These are phyloP conservation scores for Taiozyma sp. DNA, from an alignment of 1,139 yeast genomes.

Conservation along the genomic window DNA sequence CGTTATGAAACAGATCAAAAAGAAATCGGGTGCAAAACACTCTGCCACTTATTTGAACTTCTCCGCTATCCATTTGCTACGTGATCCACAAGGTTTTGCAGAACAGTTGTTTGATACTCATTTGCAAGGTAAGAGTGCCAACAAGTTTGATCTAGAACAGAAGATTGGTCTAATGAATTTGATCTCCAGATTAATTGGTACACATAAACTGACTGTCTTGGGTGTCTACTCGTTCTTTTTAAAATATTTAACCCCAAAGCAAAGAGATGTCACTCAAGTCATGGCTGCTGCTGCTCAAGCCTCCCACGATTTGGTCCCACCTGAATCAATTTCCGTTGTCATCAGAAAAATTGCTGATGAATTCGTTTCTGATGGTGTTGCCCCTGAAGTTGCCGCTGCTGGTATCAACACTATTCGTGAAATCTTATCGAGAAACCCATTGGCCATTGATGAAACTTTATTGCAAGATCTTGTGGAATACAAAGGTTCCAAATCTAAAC, in stretches of 20 bases:
- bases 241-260: conserved; percentile 91
- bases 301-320: conserved; percentile 94
- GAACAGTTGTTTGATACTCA: conserved; percentile 73
- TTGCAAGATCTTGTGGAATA: conserved; percentile 87
- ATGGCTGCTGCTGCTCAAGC: conserved; percentile 98
- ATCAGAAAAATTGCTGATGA: conserved; percentile 94
- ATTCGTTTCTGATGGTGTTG: conserved; percentile 96
- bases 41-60: conserved; percentile 81
- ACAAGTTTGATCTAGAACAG: conserved; percentile 77
- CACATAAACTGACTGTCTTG: conserved; percentile 85
- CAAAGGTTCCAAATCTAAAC: conserved; percentile 88
- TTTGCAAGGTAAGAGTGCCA: conserved; percentile 59
- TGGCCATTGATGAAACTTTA: conserved; percentile 82
- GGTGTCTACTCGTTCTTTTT: conserved; percentile 86
- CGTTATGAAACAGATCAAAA: conserved; percentile 65
- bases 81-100: conserved; percentile 98
- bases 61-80: conserved; percentile 84
- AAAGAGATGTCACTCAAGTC: conserved; percentile 87
- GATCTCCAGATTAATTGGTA: conserved; percentile 83
- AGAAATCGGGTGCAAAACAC: conserved; percentile 40
- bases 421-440: conserved; percentile 85
- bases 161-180: conserved; percentile 84
- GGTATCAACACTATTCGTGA: conserved; percentile 95
- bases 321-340: conserved; percentile 74
- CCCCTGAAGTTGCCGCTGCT: conserved; percentile 96